Evolutionary conservation across 495 filamentous ascomycete species (phyloP).

Genomic region (Clohesyomyces aquaticus): DNA sequence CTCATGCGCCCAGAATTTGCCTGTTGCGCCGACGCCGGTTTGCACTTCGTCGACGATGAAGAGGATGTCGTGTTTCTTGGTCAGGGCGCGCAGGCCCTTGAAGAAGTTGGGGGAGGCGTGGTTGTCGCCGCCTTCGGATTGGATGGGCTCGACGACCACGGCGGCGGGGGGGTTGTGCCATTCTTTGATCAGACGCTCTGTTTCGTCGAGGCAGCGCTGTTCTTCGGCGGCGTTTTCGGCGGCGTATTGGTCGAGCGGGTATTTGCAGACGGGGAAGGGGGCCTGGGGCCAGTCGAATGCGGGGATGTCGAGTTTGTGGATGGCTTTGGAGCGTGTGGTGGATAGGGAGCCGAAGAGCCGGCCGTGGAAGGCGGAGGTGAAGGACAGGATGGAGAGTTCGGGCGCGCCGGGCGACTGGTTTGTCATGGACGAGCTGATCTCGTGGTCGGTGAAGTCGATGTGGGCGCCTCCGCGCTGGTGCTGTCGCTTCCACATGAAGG

Average conservation of each 20-base stretch:
- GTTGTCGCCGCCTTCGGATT: conserved; percentile 98
- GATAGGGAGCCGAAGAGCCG: conserved; percentile 90
- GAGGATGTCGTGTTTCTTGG: conserved; percentile 81
- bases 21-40: conserved; percentile 93
- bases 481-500: conserved; percentile 96
- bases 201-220: conserved; percentile 81
- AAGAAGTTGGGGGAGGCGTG: conserved; percentile 95
- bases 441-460: conserved; percentile 83
- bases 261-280: conserved; percentile 85
- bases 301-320: conserved; percentile 98
- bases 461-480: conserved; percentile 80
- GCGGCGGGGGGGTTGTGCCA: conserved; percentile 88
- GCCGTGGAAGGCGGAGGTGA: conserved; percentile 93
- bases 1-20: conserved; percentile 99
- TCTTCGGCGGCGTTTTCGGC: conserved; percentile 85
- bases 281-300: conserved; percentile 99
- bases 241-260: conserved; percentile 82
- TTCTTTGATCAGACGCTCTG: conserved; percentile 81
- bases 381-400: conserved; percentile 85
- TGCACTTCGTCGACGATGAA: conserved; percentile 99
- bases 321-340: conserved; percentile 93
- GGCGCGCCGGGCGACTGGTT: conserved; percentile 86
- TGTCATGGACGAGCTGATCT: conserved; percentile 77
- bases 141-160: conserved; percentile 91
- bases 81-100: conserved; percentile 81